Base-by-base conservation (phyloP, 345 rosid species). In the Firmiana major region DNA sequence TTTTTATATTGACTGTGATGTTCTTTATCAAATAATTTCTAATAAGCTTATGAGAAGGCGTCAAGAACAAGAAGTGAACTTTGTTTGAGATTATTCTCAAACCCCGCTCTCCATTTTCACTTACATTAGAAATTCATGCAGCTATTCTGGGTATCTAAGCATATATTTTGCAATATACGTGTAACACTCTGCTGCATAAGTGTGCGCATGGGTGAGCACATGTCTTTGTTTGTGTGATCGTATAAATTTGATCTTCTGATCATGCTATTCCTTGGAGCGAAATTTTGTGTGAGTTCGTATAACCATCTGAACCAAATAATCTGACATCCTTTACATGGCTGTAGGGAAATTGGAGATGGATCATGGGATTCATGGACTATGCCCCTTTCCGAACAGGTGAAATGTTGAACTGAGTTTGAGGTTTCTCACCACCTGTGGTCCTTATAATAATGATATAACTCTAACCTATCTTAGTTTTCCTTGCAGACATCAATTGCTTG, bases 291-390 rank as follows among this genome's bases (percentile, higher is more conserved):
- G 45, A 55, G 22, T 11, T 16, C 34, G 45, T 51, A 19, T 57
- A 22, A 24, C 72, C 15, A 17, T 49, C 31, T 22, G 24, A 42
- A 51, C 8, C 0, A 22, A 46, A 70, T 34, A 34, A 7, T 77
- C 64, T 72, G 21, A 69, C 70, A 28, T 77, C 66, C 19, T 42
- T 46, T 19, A 21, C 17, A 0, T 51, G 79, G 45, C 53, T 77
- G 59, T 79, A 94, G 97, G 72, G 97, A 91, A 82, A 94, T 92
- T 81, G 97, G 98, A 78, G 91, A 92, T 53, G 98, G 98, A 60
- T 43, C 89, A 13, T 94, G 94, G 98, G 97, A 94, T 85, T 94
- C 98, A 21, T 94, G 98, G 97, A 86, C 89, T 7, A 86, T 92
- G 88, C 97, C 98, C 9, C 97, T 94, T 31, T 64, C 63, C 4